Evolutionary conservation across 2,329 filamentous ascomycete species (phyloP), one percentile per base, ranked within the genome.

Genomic region (Paraphaeosphaeria sporulosa): DNA sequence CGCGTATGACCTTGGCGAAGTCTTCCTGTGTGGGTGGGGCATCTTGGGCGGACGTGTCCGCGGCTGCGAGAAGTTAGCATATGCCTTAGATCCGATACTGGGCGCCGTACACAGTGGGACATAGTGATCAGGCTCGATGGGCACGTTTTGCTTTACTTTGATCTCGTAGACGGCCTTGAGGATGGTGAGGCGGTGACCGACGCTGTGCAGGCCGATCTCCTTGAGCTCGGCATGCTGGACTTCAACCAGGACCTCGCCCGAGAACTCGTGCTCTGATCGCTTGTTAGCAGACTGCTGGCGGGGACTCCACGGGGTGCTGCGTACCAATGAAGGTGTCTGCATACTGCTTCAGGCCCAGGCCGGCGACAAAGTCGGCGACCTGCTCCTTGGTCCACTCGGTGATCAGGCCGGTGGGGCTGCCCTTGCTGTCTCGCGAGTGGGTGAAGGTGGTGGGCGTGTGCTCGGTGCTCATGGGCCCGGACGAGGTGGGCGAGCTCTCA

Each of bases 161-260:
- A 95, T 90, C 74, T 98, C 94, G 80, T 97, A 98, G 57, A 98
- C 93, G 71, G 89, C 94, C 81, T 97, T 98, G 60, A 99, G 85
- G 59, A 99, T 96, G 23, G 93, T 96, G 71, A 99, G 84, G 61
- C 95, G 90, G 81, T 99, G 95, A 43, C 95, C 95, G 50, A 97
- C 93, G 80, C 94, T 98, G 64, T 85, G 84, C 65, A 99, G 91
- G 50, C 94, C 94, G 89, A 98, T 94, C 75, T 96, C 93, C 79
- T 96, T 97, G 70, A 99, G 83, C 76, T 98, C 94, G 59, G 96
- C 92, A 76, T 98, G 95, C 64, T 91, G 90, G 64, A 99, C 82
- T 43, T 92, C 92, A 59, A 97, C 88, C 64, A 99, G 83, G 55
- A 92, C 94, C 76, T 98, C 93, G 66, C 95, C 95, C 40, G 94